Conservation (phyloP, 352 stramenopile species). For the Phytophthora nicotianae region DNA sequence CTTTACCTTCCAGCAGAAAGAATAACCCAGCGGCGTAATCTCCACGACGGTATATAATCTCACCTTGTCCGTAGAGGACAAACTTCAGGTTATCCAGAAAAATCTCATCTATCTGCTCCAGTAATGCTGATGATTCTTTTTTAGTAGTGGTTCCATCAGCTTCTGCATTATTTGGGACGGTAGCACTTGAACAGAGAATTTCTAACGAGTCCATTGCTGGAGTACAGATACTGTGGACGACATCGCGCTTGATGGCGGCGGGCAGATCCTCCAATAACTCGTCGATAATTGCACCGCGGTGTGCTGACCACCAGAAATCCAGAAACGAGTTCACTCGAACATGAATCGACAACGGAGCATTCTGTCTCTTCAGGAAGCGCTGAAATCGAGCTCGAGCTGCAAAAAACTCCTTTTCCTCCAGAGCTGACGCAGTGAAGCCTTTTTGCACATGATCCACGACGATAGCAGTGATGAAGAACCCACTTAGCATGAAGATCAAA, state of each 20-base stretch:
- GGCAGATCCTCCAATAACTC: conserved; percentile 64
- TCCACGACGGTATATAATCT: conserved; percentile 62
- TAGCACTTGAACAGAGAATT: conserved; percentile 36
- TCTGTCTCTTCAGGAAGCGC: conserved; percentile 68
- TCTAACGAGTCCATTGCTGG: conserved; percentile 50
- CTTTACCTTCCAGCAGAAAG: conserved; percentile 57
- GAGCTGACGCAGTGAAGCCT: conserved; percentile 63
- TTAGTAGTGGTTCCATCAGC: background rate
- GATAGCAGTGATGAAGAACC: conserved; percentile 67
- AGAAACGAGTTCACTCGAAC: conserved; percentile 68
- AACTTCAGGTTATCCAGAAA: conserved; percentile 66
- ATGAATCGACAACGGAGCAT: conserved; percentile 54
- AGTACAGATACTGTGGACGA: conserved; percentile 60
- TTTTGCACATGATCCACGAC: conserved; percentile 79
- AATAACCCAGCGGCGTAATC: conserved; percentile 57
- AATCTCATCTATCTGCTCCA: conserved; percentile 46
- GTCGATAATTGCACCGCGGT: conserved; percentile 66
- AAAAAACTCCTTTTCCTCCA: conserved; percentile 77
- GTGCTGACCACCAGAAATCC: conserved; percentile 73
- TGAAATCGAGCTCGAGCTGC: conserved; percentile 58
- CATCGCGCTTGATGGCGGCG: conserved; percentile 57
- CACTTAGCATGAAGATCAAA: conserved; percentile 70
- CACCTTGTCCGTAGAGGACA: conserved; percentile 59
- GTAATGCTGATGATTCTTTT: conserved; percentile 13
- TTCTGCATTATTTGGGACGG: background rate